Evolutionary conservation across 2,329 filamentous ascomycete genomes (phyloP), one percentile per base, ranked within the genome.

Genomic region (Thielaviopsis populi): DNA sequence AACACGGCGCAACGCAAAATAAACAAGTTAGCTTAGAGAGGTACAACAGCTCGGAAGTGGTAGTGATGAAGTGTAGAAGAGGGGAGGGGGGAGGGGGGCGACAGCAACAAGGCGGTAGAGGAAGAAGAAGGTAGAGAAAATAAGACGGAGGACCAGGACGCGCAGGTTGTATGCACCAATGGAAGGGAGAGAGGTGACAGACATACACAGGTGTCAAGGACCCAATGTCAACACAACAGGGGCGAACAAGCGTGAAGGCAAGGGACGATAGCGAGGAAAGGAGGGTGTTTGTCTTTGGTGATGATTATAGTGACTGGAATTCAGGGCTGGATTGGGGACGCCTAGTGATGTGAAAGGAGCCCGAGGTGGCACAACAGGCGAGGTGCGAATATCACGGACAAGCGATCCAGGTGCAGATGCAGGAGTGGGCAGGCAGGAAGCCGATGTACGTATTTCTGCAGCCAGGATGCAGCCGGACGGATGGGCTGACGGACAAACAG

Each of bases 201-300:
- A 37, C 53, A 19, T 13, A 27, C 24, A 13, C 46, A 50, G 22
- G 10, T 56, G 53, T 56, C 53, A 56, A 37, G 27, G n/a, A 37
- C 53, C 8, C 53, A 56, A 37, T 37, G 53, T 33, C 53, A 56
- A 56, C 53, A 56, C 53, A 56, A 56, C 53, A 56, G 27, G 27
- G 27, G 27, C 27, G n/a, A 11, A 17, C 30, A 56, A 37, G 27
- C 27, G n/a, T 30, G 53, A 37, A 56, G 30, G n/a, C 7, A 37
- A 56, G 27, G 53, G 53, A 56, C n/a, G n/a, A n/a, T n/a, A 10
- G 24, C 19, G 22, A n/a, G 27, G 11, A 37, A 33, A 56, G 30
- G 53, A 46, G 42, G 27, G 27, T 37, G 15, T 37, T 56, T 30
- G 53, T 37, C 24, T 17, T 19, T 37, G n/a, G 53, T 37, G n/a